Percentiles rank a stretch among this genome's conserved stretches.
Evolutionary conservation across 192 early-diverging fungal genomes (phyloP).

Genomic region (Thoreauomyces humboldtii): DNA sequence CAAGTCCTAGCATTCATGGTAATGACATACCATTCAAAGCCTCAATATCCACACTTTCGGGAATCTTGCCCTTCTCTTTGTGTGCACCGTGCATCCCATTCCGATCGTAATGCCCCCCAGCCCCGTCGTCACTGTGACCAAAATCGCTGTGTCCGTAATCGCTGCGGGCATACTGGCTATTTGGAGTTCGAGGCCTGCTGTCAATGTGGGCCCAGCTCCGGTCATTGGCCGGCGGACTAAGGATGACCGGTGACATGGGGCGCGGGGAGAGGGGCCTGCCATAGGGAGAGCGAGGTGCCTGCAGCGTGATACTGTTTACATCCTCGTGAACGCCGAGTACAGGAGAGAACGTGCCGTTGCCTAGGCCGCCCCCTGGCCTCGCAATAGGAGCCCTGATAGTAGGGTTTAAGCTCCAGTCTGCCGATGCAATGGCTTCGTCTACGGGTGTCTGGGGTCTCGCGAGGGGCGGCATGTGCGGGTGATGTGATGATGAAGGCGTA

Average conservation of each 20-base stretch:
- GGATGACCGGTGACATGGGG: slow-evolving; percentile 32
- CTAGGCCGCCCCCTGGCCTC: slow-evolving; percentile 9
- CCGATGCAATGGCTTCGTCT: slow-evolving; percentile 40
- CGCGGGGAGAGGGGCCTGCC: too few relatives aligned
- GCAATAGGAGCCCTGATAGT: not conserved
- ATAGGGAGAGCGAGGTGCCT: slow-evolving; percentile 26
- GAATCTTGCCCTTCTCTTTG: slow-evolving; percentile 74
- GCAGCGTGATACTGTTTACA: slow-evolving; percentile 12
- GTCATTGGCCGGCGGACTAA: slow-evolving; percentile 24
- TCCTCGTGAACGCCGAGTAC: slow-evolving; percentile 7
- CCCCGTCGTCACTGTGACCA: slow-evolving; percentile 34
- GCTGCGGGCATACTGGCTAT: slow-evolving; percentile 33
- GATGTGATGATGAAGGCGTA: not conserved
- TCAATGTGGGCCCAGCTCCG: slow-evolving; percentile 40
- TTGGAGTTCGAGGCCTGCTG: slow-evolving; percentile 32
- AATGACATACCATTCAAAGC: slow-evolving; percentile 66
- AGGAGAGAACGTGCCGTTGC: slow-evolving; percentile 5
- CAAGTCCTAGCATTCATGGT: too few relatives aligned
- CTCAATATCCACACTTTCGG: slow-evolving; percentile 73
- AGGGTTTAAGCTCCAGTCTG: slow-evolving; percentile 45
- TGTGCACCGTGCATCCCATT: slow-evolving; percentile 23
- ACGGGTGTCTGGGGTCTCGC: slow-evolving; percentile 41
- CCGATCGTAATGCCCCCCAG: slow-evolving; percentile 21
- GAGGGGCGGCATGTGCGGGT: slow-evolving; percentile 18
- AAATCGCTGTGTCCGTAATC: slow-evolving; percentile 43